Percentiles rank a stretch among this genome's conserved stretches.
Conservation (phyloP, 352 stramenopile species). For the Thalassiosira livingstoniorum region DNA sequence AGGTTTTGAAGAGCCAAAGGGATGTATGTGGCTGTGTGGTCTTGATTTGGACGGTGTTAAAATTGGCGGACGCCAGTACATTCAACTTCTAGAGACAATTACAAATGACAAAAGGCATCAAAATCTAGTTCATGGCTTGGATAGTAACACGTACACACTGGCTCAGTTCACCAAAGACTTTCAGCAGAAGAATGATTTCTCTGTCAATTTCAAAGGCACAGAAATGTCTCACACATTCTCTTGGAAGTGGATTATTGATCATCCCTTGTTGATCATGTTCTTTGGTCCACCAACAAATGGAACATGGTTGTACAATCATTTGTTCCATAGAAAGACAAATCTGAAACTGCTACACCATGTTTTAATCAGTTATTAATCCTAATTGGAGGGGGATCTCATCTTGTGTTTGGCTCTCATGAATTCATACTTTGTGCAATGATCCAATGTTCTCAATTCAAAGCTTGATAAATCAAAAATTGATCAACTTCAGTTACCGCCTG, state of each 20-base stretch:
- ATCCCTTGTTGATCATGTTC: background rate
- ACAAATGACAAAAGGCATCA: too few relatives aligned
- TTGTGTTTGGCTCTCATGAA: background rate
- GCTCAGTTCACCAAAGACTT: too few relatives aligned
- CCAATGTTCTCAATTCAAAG: background rate
- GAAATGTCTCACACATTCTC: too few relatives aligned
- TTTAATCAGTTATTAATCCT: background rate
- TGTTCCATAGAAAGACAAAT: background rate
- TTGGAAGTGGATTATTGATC: background rate
- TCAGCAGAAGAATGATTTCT: too few relatives aligned
- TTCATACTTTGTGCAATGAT: background rate
- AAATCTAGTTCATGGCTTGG: too few relatives aligned
- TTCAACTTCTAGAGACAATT: too few relatives aligned
- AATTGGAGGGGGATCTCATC: background rate
- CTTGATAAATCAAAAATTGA: background rate
- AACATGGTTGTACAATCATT: background rate
- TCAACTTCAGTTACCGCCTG: background rate
- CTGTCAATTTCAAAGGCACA: too few relatives aligned
- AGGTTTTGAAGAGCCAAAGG: too few relatives aligned
- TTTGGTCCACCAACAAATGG: background rate
- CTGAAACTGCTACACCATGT: background rate
- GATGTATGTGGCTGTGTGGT: too few relatives aligned
- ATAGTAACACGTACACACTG: too few relatives aligned
- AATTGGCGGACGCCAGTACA: too few relatives aligned
- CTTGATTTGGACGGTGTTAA: too few relatives aligned